A percentile compares a stretch with the other conserved stretches of the same genome.
Evolutionary conservation across 2,329 filamentous ascomycete genomes (phyloP).

Genomic region (Penicillium vulpinum): DNA sequence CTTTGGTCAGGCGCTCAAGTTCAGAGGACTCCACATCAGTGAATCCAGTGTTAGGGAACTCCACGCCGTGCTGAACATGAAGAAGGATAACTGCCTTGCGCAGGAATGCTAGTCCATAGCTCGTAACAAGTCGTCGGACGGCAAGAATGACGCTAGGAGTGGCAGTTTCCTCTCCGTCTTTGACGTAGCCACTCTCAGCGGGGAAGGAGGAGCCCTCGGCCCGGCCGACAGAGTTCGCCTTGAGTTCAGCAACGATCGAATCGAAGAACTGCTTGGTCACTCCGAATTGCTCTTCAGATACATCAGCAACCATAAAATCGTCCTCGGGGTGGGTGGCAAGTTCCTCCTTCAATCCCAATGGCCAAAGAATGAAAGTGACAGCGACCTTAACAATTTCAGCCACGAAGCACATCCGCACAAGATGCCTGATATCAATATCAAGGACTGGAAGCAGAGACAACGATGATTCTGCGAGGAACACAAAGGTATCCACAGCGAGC

Average conservation of each 20-base stretch:
- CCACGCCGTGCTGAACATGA: slow-evolving; percentile 83
- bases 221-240: slow-evolving; percentile 37
- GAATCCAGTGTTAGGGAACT: slow-evolving; percentile 72
- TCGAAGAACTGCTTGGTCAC: slow-evolving; percentile 40
- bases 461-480: slow-evolving; percentile 76
- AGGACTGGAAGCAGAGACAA: slow-evolving; percentile 69
- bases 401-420: slow-evolving; percentile 83
- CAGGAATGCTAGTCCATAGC: slow-evolving; percentile 86
- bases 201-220: slow-evolving; percentile 38
- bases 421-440: slow-evolving; percentile 71
- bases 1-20: slow-evolving; percentile 74
- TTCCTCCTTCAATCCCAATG: slow-evolving; percentile 39
- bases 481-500: slow-evolving; percentile 41
- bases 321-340: slow-evolving; percentile 32
- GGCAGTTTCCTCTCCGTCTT: slow-evolving; percentile 38
- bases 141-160: slow-evolving; percentile 36
- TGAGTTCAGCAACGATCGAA: slow-evolving; percentile 39
- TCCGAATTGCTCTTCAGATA: slow-evolving; percentile 31
- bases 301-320: slow-evolving; percentile 27
- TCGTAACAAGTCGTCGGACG: slow-evolving; percentile 56
- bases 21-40: slow-evolving; percentile 69
- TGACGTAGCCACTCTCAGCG: slow-evolving; percentile 40
- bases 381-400: slow-evolving; percentile 87
- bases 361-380: slow-evolving; percentile 52
- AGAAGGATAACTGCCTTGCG: slow-evolving; percentile 82